Percentiles rank a stretch among this genome's conserved stretches.
Conservation (phyloP, 106 monocot species). For the Allium sativum region DNA sequence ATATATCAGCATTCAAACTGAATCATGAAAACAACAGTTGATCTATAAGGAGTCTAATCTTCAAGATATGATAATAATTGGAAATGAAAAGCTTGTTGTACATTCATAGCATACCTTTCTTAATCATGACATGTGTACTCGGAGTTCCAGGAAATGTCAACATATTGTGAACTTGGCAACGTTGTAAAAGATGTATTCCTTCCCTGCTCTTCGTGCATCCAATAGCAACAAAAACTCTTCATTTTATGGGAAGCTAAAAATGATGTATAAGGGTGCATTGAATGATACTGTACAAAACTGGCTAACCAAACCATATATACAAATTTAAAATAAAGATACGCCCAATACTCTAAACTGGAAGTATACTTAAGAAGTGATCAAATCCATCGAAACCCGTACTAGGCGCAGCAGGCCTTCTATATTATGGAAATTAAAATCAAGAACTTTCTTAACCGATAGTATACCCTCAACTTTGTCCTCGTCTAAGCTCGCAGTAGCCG, state of each 20-base stretch:
- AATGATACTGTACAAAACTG: conserved; percentile 18
- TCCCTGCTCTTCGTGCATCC: too few relatives aligned
- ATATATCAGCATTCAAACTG: too few relatives aligned
- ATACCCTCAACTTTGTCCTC: conserved; percentile 24
- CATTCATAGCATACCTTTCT: too few relatives aligned
- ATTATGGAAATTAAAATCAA: conserved; percentile 64
- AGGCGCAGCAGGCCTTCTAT: conserved; percentile 45
- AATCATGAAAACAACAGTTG: too few relatives aligned
- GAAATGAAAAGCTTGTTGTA: too few relatives aligned
- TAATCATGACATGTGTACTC: too few relatives aligned
- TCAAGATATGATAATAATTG: too few relatives aligned
- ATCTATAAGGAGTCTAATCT: too few relatives aligned
- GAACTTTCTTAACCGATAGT: conserved; percentile 34
- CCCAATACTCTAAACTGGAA: conserved; percentile 1
- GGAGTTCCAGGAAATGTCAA: too few relatives aligned
- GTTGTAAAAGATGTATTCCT: too few relatives aligned
- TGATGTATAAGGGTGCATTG: conserved; percentile 5
- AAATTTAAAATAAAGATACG: conserved; percentile 12
- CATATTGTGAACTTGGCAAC: too few relatives aligned
- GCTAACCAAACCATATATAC: conserved; percentile 14
- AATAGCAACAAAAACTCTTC: too few relatives aligned
- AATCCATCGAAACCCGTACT: conserved; percentile 51
- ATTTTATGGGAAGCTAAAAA: neutral
- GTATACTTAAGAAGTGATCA: conserved; percentile 20
- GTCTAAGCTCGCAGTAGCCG: conserved; percentile 21